Evolutionary conservation across 2,329 filamentous ascomycete genomes (phyloP).

Genomic region (Diaporthe longicolla): DNA sequence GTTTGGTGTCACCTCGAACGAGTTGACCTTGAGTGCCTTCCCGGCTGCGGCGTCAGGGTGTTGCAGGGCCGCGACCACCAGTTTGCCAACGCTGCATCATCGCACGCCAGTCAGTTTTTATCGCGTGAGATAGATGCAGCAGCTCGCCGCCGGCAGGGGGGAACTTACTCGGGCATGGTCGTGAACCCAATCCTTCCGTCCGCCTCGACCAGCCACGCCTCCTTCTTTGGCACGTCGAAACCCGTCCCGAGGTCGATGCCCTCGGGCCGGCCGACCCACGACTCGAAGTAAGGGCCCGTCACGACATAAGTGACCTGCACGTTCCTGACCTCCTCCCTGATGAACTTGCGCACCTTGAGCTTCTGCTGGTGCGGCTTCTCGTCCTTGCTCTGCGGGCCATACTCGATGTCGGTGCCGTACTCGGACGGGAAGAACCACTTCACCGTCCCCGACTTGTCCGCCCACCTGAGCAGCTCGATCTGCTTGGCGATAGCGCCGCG

Average conservation of each 20-base stretch:
- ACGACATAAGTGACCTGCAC: constrained; percentile 77
- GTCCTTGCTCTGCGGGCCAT: constrained; percentile 66
- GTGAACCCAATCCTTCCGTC: constrained; percentile 77
- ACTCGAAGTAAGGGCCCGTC: constrained; percentile 77
- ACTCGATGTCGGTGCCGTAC: constrained; percentile 77
- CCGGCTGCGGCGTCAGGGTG: constrained; percentile 68
- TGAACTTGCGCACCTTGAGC: constrained; percentile 74
- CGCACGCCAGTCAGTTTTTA: background rate
- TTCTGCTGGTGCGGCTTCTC: constrained; percentile 80
- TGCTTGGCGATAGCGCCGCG: constrained; percentile 73
- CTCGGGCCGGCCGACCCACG: constrained; percentile 66
- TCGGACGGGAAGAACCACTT: constrained; percentile 78
- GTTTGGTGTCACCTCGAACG: constrained; percentile 76
- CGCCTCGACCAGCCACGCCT: constrained; percentile 73
- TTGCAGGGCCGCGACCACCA: constrained; percentile 73
- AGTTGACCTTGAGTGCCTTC: constrained; percentile 76
- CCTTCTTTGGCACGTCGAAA: constrained; percentile 70
- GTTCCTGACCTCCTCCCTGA: constrained; percentile 66
- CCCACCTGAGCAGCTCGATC: constrained; percentile 72
- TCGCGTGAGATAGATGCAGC: background rate
- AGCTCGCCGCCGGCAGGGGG: background rate
- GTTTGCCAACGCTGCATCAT: constrained; percentile 71
- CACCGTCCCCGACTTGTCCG: constrained; percentile 66
- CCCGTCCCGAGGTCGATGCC: constrained; percentile 61
- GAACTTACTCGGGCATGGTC: constrained; percentile 77